Base-by-base conservation (phyloP, 495 filamentous ascomycete species). In the Talaromyces ruber region DNA sequence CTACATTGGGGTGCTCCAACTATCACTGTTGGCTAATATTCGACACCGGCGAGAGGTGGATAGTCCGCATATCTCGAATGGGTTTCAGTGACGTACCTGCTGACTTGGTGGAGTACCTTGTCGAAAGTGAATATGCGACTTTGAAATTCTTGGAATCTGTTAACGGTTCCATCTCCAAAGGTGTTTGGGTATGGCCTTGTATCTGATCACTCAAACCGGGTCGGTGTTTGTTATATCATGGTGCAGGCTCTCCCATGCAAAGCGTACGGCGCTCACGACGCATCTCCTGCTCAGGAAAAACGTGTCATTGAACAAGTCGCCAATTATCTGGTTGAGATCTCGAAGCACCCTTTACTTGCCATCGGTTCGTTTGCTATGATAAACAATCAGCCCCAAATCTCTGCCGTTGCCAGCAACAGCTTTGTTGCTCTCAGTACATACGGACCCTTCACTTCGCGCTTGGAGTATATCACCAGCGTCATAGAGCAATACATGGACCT, bases 161-260 rank as follows among this genome's bases (percentile, higher is more conserved):
- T 11, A 55, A 60, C 37, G 57, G n/a, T 71, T 7, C 68, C 67
- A 29, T 58, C 61, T 26, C 62, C 65, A 39, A 59, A 61, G 16
- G 62, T 30, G 1, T 68, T 60, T 59, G 62, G 52, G 29, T 66
- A 62, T 61, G 59, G 59, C 1, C 52, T 66, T 22, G 54, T 37
- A 21, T 25, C 56, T 51, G 67, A 73, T 61, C 60, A 56, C 8
- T 37, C 57, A 6, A 77, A 76, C 28, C 55, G 65, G 12, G 68
- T 74, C 14, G 75, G 75, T 11, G 58, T 68, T 0, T 62, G 65
- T 55, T 68, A 68, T 76, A 72, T 79, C n/a, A 64, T 79, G 32
- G 71, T 77, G 68, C 68, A 78, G 60, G 72, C 73, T 65, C 54
- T 78, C 45, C 39, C 62, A 11, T 72, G 74, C 0, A 71, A 65